These are phyloP conservation scores for Claviceps monticola DNA, from an alignment of 2,329 filamentous ascomycete genomes.

Conservation along the genomic window DNA sequence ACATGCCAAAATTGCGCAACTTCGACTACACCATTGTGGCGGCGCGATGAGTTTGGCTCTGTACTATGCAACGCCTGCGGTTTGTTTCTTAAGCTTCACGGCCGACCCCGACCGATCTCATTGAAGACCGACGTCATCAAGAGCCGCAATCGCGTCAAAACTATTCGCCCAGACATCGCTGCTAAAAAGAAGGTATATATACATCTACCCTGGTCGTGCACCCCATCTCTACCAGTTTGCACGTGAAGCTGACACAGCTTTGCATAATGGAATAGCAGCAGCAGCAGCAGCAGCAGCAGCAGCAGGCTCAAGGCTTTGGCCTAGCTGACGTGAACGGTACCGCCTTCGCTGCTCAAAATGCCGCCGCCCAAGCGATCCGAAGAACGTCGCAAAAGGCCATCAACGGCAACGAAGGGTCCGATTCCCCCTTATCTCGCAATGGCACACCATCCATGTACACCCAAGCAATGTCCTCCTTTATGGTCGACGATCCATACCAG, in stretches of 20 bases:
- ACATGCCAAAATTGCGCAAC: conserved; percentile 95
- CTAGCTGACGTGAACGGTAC: conserved; percentile 43
- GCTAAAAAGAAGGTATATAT: conserved; percentile 66
- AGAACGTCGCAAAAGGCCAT: conserved; percentile 57
- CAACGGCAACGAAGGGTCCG: conserved; percentile 60
- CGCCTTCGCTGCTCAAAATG: conserved; percentile 36
- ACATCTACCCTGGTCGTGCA: conserved; percentile 9
- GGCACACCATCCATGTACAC: conserved; percentile 64
- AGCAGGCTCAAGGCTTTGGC: conserved; percentile 26
- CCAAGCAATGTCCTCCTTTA: conserved; percentile 66
- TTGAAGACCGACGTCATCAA: conserved; percentile 99
- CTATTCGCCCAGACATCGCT: conserved; percentile 59
- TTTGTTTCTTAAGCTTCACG: conserved; percentile 92
- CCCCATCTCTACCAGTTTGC: not conserved
- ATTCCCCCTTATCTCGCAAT: conserved; percentile 68
- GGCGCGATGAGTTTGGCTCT: conserved; percentile 86
- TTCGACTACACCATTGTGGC: conserved; percentile 92
- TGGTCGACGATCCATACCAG: conserved; percentile 59
- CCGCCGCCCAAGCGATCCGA: conserved; percentile 35
- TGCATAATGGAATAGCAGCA: conserved; percentile 11
- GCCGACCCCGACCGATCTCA: conserved; percentile 81
- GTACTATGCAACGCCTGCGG: conserved; percentile 98
- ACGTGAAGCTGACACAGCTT: not conserved
- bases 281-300: conserved; percentile 21
- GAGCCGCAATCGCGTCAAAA: conserved; percentile 95